These are phyloP conservation scores for Euphorbia pulcherrima DNA, from an alignment of 345 rosid genomes.

Conservation along the genomic window DNA sequence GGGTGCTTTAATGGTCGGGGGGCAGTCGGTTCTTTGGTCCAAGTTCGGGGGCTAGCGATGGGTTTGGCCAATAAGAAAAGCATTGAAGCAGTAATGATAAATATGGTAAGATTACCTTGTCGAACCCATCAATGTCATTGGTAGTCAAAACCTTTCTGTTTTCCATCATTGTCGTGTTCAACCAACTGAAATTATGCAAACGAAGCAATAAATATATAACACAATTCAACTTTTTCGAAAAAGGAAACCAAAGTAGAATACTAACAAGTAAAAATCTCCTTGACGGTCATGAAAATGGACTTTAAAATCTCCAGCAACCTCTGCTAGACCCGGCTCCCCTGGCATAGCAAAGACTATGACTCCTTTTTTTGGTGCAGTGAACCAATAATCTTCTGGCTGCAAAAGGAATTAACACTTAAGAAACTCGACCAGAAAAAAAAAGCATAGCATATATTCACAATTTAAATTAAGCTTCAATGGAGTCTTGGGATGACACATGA, in stretches of 20 bases:
- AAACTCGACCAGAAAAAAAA: neutral
- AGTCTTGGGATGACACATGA: neutral
- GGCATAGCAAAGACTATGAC: constrained; percentile 86
- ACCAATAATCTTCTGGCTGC: constrained; percentile 96
- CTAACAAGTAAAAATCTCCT: constrained; percentile 92
- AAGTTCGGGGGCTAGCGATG: no score
- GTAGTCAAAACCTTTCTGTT: constrained; percentile 64
- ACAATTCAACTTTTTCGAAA: neutral
- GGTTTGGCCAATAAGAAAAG: no score
- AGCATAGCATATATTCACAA: neutral
- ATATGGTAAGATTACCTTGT: constrained; percentile 42
- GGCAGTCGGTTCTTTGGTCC: no score
- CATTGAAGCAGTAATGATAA: neutral
- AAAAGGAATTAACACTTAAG: constrained; percentile 3
- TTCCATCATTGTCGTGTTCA: constrained; percentile 80
- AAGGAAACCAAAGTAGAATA: neutral
- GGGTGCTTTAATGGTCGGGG: no score
- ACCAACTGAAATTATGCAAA: constrained; percentile 53
- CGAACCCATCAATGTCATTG: constrained; percentile 79
- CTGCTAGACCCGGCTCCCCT: constrained; percentile 87
- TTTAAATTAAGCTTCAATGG: neutral
- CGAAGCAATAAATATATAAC: neutral
- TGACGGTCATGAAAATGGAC: constrained; percentile 83
- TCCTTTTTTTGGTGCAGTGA: constrained; percentile 85
- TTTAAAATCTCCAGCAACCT: constrained; percentile 78